Conservation (phyloP, 2,329 filamentous ascomycete species). For the Pseudogymnoascus sp. region DNA sequence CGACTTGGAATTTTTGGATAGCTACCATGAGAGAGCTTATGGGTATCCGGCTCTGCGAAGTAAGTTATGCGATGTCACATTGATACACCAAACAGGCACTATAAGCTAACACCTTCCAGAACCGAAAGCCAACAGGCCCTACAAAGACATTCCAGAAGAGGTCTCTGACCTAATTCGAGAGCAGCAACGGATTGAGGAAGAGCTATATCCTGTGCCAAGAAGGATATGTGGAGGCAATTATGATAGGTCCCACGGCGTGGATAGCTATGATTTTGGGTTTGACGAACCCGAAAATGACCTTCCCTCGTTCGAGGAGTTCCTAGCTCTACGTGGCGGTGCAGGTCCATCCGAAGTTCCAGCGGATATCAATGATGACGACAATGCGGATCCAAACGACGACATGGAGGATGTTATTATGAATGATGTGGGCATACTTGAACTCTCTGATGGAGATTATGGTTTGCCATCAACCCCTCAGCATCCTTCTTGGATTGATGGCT, state of each 20-base stretch:
- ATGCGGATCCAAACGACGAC: not conserved
- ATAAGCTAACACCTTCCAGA: not conserved
- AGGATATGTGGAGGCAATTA: not conserved
- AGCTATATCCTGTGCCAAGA: not conserved
- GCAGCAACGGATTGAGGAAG: not conserved
- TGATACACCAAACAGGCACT: not conserved
- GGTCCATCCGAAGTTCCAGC: not conserved
- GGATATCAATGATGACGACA: not conserved
- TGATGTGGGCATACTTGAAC: not conserved
- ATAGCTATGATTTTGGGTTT: not conserved
- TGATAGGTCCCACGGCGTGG: not conserved
- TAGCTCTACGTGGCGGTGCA: not conserved
- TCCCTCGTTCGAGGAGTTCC: not conserved
- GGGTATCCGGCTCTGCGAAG: constrained; percentile 23
- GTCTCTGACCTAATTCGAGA: not conserved
- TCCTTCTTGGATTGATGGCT: not conserved
- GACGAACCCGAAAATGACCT: not conserved
- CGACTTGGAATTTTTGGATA: constrained; percentile 25
- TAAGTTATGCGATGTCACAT: constrained; percentile 14
- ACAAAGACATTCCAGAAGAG: not conserved
- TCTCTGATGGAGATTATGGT: not conserved
- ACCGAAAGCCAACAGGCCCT: not conserved
- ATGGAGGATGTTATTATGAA: not conserved
- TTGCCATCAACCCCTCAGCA: not conserved
- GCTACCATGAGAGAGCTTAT: constrained; percentile 22